phyloP scores from a whole-genome alignment of 148 eudicot species.

The Fagopyrum tataricum region DNA sequence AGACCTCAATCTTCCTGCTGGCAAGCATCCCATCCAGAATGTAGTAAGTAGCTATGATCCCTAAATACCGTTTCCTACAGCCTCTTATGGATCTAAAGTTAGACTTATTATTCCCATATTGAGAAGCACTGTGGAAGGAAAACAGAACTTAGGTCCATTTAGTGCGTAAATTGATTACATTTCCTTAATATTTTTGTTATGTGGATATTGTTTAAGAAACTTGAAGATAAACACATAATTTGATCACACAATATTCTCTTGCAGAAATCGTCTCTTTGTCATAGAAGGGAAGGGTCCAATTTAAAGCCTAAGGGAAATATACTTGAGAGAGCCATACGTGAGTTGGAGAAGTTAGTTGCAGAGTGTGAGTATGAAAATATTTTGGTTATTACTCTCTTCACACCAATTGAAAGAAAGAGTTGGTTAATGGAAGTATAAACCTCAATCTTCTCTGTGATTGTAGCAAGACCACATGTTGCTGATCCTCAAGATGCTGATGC shows the following conservation, averaged over 20 bases:
- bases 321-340: conserved; percentile 84
- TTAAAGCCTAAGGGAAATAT: conserved; percentile 48
- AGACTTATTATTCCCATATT: conserved; percentile 2
- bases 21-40: conserved; percentile 28
- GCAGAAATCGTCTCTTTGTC: conserved; percentile 51
- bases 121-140: background rate
- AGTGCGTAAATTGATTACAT: background rate
- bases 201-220: background rate
- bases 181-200: too few relatives aligned
- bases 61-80: background rate
- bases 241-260: conserved; percentile 12
- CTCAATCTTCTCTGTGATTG: conserved; percentile 21
- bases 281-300: conserved; percentile 71
- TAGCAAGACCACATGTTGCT: conserved; percentile 67
- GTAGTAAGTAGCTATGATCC: conserved; percentile 37
- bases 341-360: conserved; percentile 85
- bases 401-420: conserved; percentile 13
- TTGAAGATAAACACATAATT: background rate
- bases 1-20: conserved; percentile 56
- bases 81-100: conserved; percentile 3
- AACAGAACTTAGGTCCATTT: background rate
- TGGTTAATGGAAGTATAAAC: background rate
- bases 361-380: conserved; percentile 49
- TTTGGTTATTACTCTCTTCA: background rate
- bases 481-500: conserved; percentile 73